Evolutionary conservation across 768 basidiomycete species (phyloP), one percentile per base, ranked within the genome.

Genomic region (Lactarius akahatsu): DNA sequence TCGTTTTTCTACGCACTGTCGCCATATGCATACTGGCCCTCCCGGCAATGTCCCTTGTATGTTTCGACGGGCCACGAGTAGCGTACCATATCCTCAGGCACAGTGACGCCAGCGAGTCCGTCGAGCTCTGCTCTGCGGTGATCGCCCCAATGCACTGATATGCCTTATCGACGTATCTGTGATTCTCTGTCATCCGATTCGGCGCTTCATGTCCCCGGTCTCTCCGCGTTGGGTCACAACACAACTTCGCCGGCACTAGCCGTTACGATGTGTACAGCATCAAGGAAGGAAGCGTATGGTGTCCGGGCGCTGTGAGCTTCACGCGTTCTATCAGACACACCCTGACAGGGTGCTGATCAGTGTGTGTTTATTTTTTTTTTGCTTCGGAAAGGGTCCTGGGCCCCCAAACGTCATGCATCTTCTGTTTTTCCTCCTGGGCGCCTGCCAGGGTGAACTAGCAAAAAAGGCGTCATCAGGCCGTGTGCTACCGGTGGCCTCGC

Each of bases 361-460:
- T 55, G 15, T 20, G 20, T 30, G 20, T 55, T 30, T 55, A 15
- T 30, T 16, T n/a, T n/a, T n/a, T n/a, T n/a, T n/a, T 30, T 18
- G n/a, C 11, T 56, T 18, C 16, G 50, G 26, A 52, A 52, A 9
- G 10, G 9, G 8, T 13, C 36, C 2, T n/a, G n/a, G n/a, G n/a
- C n/a, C 45, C 61, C 65, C 38, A 58, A 50, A 62, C 57, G 61
- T 66, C 65, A 62, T 61, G 55, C 40, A 38, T 55, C 54, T 61
- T 23, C 20, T 47, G 54, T 55, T 56, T 20, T 32, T 32, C 57
- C 28, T 57, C 55, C 57, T 40, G 26, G 28, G 65, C n/a, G 15
- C 26, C 28, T 30, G 6, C 26, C 9, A 16, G 13, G 45, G 16
- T 57, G 45, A 23, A 40, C 45, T 50, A 13, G 38, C 60, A 50